Evolutionary conservation across 495 filamentous ascomycete species (phyloP), one percentile per base, ranked within the genome.

Genomic region (Aspergillus asperescens): DNA sequence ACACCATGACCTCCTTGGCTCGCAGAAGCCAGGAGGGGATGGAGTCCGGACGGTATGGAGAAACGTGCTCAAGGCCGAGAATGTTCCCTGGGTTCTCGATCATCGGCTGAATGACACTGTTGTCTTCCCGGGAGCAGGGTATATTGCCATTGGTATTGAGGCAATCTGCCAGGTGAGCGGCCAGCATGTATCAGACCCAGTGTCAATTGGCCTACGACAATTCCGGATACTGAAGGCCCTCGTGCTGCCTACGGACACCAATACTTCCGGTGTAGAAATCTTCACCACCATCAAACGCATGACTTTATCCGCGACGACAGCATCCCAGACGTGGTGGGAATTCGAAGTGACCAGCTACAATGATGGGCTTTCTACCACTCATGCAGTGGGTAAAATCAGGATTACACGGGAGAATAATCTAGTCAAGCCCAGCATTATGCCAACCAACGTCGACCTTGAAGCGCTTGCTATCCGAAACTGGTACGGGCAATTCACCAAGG

Each of bases 91-190:
- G 58, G 18, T 57, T 6, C 54, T 60, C 18, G 19, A 60, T 25
- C 62, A 62, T 38, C 37, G 15, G 1, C 32, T 73, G 12, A 62
- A 56, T 9, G 50, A 28, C 20, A 37, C 48, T 46, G 16, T 54
- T 5, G 62, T 84, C 3, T 82, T 78, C 57, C 81, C 81, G 5
- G 73, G 73, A 52, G 72, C 80, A 4, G 79, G 74, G 5, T 82
- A 78, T 57, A 44, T 83, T 28, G 61, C 74, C 1, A 80, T 82
- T 73, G 81, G 76, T 1, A 55, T 82, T 0, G 81, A 85, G 53
- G 78, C n/a, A n/a, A n/a, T n/a, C n/a, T n/a, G n/a, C n/a, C n/a
- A 75, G 1, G 57, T 69, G 27, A 10, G 8, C 55, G 54, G 23
- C 50, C 61, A 71, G 19, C 22, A 39, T 12, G 28, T 13, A 23